These are phyloP conservation scores for Gloeophyllum trabeum DNA, from an alignment of 768 basidiomycete genomes.

Conservation along the genomic window DNA sequence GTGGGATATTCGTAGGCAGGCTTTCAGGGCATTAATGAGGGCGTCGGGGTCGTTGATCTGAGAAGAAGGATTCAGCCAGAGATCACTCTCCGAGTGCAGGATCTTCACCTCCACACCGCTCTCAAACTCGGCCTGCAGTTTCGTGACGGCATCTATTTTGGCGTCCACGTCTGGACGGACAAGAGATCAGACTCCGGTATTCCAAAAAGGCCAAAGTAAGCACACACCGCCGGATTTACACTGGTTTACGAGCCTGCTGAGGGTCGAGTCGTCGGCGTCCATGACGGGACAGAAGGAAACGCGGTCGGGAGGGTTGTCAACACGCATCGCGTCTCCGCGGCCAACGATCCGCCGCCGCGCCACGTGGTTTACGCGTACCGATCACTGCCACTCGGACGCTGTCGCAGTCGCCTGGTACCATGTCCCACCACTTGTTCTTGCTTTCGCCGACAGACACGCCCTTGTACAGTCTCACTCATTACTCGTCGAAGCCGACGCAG, in stretches of 20 bases:
- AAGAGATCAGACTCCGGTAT: constrained; percentile 4
- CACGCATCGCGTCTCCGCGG: too few relatives aligned
- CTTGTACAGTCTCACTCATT: constrained; percentile 73
- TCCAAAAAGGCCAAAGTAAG: constrained; percentile 4
- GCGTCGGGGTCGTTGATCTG: constrained; percentile 69
- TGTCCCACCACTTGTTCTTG: constrained; percentile 84
- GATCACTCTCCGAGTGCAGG: neutral
- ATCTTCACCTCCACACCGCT: constrained; percentile 50
- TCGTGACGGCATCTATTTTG: constrained; percentile 71
- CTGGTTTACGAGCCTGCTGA: constrained; percentile 53
- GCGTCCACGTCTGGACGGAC: constrained; percentile 55
- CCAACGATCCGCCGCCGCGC: too few relatives aligned
- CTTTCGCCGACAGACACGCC: constrained; percentile 83
- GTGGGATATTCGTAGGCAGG: constrained; percentile 71
- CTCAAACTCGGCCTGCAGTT: constrained; percentile 69
- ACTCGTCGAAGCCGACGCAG: constrained; percentile 62
- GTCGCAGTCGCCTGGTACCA: constrained; percentile 18
- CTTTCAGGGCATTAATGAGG: constrained; percentile 57
- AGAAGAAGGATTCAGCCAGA: constrained; percentile 2
- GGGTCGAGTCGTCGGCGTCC: constrained; percentile 37
- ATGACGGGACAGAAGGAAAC: too few relatives aligned
- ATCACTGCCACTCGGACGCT: too few relatives aligned
- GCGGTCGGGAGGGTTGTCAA: too few relatives aligned
- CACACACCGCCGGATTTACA: constrained; percentile 52
- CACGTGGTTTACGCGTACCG: too few relatives aligned